A percentile compares a stretch with the other conserved stretches of the same genome.
Conservation (phyloP, 2,329 filamentous ascomycete species). For the Phyllosticta citrichinensis region DNA sequence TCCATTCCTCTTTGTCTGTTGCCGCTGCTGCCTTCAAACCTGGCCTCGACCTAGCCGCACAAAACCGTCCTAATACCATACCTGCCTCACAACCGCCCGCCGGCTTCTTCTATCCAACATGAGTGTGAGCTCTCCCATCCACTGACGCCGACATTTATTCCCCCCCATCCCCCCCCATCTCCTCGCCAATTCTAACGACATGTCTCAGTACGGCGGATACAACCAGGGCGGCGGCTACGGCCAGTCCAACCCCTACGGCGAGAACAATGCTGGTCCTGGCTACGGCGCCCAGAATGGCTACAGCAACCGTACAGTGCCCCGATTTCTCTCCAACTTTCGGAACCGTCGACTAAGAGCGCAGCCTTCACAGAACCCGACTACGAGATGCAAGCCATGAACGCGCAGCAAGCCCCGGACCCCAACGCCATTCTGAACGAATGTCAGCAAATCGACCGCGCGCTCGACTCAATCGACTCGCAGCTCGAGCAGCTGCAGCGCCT, state of each 20-base stretch:
- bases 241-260: conserved; percentile 32
- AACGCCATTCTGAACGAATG: conserved; percentile 80
- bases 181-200: background rate
- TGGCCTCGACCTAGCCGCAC: background rate
- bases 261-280: conserved; percentile 35
- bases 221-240: conserved; percentile 31
- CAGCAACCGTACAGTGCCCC: conserved; percentile 14
- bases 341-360: conserved; percentile 25
- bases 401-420: conserved; percentile 38
- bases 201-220: conserved; percentile 33
- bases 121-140: conserved; percentile 9
- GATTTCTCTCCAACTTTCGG: conserved; percentile 14
- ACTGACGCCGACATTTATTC: background rate
- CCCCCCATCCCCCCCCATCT: background rate
- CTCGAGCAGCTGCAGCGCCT: conserved; percentile 62
- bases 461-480: conserved; percentile 63
- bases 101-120: conserved; percentile 1
- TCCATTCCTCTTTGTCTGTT: background rate
- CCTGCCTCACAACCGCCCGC: background rate
- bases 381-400: conserved; percentile 57
- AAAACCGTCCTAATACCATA: background rate
- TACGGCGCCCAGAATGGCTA: conserved; percentile 26
- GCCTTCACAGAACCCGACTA: conserved; percentile 35
- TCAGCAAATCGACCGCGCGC: conserved; percentile 65
- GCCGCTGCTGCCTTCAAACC: background rate